Evolutionary conservation across 768 basidiomycete species (phyloP).

Genomic region (Daedaleopsis nitida): DNA sequence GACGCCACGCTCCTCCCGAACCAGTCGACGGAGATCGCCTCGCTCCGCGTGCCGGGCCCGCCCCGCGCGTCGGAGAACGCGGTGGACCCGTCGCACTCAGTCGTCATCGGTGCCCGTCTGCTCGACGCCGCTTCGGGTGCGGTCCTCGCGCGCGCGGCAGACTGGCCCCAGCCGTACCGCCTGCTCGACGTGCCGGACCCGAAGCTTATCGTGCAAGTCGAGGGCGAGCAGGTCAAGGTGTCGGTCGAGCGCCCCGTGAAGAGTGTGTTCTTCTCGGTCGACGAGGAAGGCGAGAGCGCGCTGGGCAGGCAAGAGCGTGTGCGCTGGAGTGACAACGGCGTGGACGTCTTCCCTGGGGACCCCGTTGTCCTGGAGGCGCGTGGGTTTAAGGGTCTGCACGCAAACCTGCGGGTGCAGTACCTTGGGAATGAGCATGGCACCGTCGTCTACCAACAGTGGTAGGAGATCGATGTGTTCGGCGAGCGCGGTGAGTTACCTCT

Average conservation of each 20-base stretch:
- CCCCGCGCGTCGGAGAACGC: conserved; percentile 6
- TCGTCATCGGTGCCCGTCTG: conserved; percentile 72
- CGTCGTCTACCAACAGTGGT: conserved; percentile 3
- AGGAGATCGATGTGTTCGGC: too few relatives aligned
- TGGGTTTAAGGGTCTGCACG: conserved; percentile 53
- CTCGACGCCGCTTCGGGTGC: conserved; percentile 48
- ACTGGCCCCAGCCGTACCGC: conserved; percentile 54
- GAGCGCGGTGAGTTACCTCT: not conserved
- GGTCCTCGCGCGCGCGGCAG: conserved; percentile 69
- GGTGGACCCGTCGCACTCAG: conserved; percentile 34
- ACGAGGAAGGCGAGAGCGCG: conserved; percentile 39
- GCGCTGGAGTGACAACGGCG: conserved; percentile 81
- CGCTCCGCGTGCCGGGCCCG: conserved; percentile 31
- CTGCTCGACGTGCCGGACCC: conserved; percentile 35
- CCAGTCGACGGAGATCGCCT: conserved; percentile 41
- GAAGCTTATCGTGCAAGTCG: conserved; percentile 17
- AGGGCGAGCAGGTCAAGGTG: conserved; percentile 59
- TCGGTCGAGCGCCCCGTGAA: conserved; percentile 71
- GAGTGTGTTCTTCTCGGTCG: conserved; percentile 75
- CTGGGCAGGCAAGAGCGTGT: conserved; percentile 34
- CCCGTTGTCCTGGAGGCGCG: conserved; percentile 62
- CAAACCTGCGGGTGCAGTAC: conserved; percentile 8
- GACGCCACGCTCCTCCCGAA: conserved; percentile 38
- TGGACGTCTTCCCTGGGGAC: conserved; percentile 87
- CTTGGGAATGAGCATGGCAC: conserved; percentile 13